Percentiles rank a stretch among this genome's conserved stretches.
Conservation (phyloP, 257 asterid genomes). For the Lithospermum erythrorhizon region DNA sequence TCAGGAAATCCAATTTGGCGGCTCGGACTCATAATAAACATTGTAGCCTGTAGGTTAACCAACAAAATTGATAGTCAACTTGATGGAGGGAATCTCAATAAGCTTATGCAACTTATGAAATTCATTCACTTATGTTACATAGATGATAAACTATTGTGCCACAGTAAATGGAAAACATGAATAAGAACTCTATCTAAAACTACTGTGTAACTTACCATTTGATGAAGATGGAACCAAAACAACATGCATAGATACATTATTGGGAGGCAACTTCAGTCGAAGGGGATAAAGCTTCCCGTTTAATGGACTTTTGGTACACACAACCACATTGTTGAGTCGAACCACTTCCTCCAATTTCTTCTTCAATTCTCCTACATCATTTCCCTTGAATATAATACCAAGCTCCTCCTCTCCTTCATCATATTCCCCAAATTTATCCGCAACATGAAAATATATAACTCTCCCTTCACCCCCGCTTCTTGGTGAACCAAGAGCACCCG, state of each 20-base stretch:
- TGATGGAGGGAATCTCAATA: too few species aligned
- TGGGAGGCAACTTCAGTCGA: constrained; percentile 89
- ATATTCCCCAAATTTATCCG: constrained; percentile 54
- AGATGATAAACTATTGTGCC: too few species aligned
- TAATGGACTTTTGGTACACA: constrained; percentile 64
- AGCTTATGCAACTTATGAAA: too few species aligned
- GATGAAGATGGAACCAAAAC: constrained; percentile 57
- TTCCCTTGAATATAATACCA: constrained; percentile 53
- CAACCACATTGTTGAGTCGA: constrained; percentile 50
- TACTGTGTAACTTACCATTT: constrained; percentile 25
- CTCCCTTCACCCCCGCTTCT: constrained; percentile 67
- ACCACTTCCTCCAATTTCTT: constrained; percentile 51
- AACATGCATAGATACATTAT: constrained; percentile 58
- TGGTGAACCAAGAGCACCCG: constrained; percentile 34
- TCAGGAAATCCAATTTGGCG: too few species aligned
- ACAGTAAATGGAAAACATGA: too few species aligned
- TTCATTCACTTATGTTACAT: too few species aligned
- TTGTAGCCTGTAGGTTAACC: too few species aligned
- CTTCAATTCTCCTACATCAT: constrained; percentile 42
- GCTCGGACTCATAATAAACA: too few species aligned
- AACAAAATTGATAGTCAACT: too few species aligned
- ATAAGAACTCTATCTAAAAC: too few species aligned
- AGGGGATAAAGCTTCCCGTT: constrained; percentile 89
- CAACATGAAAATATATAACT: constrained; percentile 41
- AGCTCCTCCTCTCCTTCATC: constrained; percentile 60